phyloP scores from a whole-genome alignment of 352 stramenopile species.

The Phytophthora boehmeriae region DNA sequence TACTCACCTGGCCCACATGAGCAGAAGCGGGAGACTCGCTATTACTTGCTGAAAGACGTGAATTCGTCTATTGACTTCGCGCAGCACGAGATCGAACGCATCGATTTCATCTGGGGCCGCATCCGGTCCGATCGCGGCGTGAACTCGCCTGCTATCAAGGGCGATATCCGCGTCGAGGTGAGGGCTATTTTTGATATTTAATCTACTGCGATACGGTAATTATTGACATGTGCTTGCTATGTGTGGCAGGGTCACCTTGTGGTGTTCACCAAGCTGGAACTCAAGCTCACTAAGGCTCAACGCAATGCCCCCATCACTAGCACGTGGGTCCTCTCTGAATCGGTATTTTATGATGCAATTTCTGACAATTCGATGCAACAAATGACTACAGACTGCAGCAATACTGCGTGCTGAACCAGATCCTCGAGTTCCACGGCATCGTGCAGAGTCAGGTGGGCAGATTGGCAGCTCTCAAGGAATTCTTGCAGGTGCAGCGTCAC shows the following conservation, averaged over 20 bases:
- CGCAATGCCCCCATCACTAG: conserved; percentile 55
- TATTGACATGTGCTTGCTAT: conserved; percentile 8
- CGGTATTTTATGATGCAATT: conserved; percentile 1
- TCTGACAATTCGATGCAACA: conserved; percentile 9
- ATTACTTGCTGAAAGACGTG: conserved; percentile 67
- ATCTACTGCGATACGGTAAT: conserved; percentile 18
- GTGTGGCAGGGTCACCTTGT: conserved; percentile 70
- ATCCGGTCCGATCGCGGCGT: conserved; percentile 69
- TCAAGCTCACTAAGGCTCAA: conserved; percentile 65
- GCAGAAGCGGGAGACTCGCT: conserved; percentile 65
- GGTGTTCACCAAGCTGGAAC: conserved; percentile 69
- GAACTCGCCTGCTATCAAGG: conserved; percentile 57
- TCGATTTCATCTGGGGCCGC: conserved; percentile 84
- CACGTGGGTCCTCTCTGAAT: conserved; percentile 42
- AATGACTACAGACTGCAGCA: conserved; percentile 59
- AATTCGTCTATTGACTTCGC: conserved; percentile 53
- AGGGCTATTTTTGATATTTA: not conserved
- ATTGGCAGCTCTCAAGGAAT: conserved; percentile 56
- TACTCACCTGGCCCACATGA: not conserved
- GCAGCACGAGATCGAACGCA: conserved; percentile 70
- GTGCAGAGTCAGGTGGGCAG: conserved; percentile 61
- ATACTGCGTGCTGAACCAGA: conserved; percentile 86
- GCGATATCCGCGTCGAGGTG: conserved; percentile 76
- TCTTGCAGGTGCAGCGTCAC: conserved; percentile 47
- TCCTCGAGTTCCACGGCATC: conserved; percentile 82